phyloP scores from a whole-genome alignment of 441 rosid genomes.

The Gossypium schwendimanii region DNA sequence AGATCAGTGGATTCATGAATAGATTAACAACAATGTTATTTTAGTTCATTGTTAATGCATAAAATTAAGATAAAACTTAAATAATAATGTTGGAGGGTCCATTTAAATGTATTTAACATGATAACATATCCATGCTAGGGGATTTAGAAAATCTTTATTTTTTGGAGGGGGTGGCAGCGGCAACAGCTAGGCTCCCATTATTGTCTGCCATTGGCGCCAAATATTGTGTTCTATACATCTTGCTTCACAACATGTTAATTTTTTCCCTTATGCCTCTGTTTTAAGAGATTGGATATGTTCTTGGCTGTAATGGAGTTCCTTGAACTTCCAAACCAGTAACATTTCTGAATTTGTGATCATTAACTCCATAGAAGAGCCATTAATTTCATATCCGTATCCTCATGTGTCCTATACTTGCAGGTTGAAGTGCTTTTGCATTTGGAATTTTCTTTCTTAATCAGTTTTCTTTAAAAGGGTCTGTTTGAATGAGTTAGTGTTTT shows the following conservation, averaged over 20 bases:
- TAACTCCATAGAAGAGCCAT: not conserved
- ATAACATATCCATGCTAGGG: not conserved
- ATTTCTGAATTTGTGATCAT: not conserved
- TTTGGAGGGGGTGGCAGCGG: not conserved
- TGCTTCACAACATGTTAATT: not conserved
- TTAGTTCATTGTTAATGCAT: not conserved
- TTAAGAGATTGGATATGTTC: not conserved
- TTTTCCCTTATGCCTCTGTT: not conserved
- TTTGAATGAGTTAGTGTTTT: not conserved
- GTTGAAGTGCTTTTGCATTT: not conserved
- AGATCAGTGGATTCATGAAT: not conserved
- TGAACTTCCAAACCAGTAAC: not conserved
- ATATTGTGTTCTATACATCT: not conserved
- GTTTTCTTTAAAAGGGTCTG: not conserved
- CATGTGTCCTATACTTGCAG: not conserved
- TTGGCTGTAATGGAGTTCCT: not conserved
- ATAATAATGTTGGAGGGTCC: not conserved
- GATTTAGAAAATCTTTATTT: not conserved
- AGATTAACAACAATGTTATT: not conserved
- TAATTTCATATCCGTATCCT: conserved; percentile 7
- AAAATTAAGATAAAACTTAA: not conserved
- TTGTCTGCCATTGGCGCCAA: not conserved
- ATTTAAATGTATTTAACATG: not conserved
- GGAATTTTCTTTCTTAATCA: not conserved
- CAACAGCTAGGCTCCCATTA: not conserved